Base-by-base conservation (phyloP, 2,329 filamentous ascomycete species). In the Aspergillus versicolor region DNA sequence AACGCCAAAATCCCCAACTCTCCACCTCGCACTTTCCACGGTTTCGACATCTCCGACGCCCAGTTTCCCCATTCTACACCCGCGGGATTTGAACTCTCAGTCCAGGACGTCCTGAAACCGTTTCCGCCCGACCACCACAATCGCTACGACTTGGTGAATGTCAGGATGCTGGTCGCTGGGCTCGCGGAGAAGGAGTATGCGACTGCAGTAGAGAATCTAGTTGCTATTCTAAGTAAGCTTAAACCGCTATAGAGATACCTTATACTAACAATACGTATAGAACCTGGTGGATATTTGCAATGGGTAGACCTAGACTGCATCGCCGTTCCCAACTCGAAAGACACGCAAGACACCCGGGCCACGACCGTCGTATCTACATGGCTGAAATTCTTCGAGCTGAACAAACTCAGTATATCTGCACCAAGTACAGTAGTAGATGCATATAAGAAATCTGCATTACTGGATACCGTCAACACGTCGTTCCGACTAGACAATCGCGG, bases 271-370 rank as follows among this genome's bases (percentile, higher is more conserved):
- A n/a, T 6, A 2, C 6, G 9, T 17, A 7, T n/a, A 56, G 54
- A 52, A 32, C 54, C 54, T 4, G 54, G 54, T 1, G 54, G 54
- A 3, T 52, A 47, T 21, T 13, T 56, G 15, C 54, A 56, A 30
- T 53, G 51, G 51, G 30, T 44, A 5, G 51, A 53, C 9, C 27
- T 53, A 1, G 42, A 53, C 30, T 40, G 21, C n/a, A 15, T 21
- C n/a, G 12, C 9, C 1, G 17, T 38, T 9, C 11, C 3, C 7
- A 15, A 41, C 3, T 13, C 13, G 4, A 24, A 27, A 41, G 21
- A 22, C 8, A 42, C 44, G 1, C 3, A 17, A 2, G 8, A 41
- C 11, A 2, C 21, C 22, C 9, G 22, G 2, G 22, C 22, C n/a
- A 15, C 37, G 13, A 8, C 27, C 27, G 24, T 5, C 12, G 19